These are phyloP conservation scores for Aspergillus uvarum DNA, from an alignment of 2,329 filamentous ascomycete species.

Conservation along the genomic window DNA sequence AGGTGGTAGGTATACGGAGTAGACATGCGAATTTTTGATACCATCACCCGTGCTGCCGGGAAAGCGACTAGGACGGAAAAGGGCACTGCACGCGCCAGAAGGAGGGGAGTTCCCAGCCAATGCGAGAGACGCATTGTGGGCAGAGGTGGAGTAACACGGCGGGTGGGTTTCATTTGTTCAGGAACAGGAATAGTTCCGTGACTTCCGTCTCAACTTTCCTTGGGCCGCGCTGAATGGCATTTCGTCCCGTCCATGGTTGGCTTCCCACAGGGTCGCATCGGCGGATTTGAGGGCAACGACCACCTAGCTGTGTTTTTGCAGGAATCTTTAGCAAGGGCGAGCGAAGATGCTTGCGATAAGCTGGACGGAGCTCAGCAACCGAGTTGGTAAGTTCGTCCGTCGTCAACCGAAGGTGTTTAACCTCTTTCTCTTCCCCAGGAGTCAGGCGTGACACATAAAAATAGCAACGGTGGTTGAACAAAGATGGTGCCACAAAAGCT, in stretches of 20 bases:
- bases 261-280: background rate
- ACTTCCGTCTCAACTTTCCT: background rate
- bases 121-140: background rate
- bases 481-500: constrained; percentile 2
- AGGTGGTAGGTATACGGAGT: too few species aligned
- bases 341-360: background rate
- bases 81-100: background rate
- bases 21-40: too few species aligned
- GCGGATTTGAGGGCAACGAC: background rate
- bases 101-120: background rate
- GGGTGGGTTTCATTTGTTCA: background rate
- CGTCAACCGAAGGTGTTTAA: background rate
- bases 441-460: background rate
- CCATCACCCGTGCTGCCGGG: background rate
- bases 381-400: background rate
- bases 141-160: background rate
- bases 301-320: background rate
- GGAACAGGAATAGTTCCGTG: background rate
- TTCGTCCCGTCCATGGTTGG: background rate
- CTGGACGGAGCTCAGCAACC: background rate
- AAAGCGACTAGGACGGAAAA: background rate
- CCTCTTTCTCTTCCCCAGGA: background rate
- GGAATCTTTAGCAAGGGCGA: background rate
- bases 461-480: background rate
- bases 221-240: background rate